Conservation (phyloP, 2,329 filamentous ascomycete genomes). For the Grosmannia clavigera region DNA sequence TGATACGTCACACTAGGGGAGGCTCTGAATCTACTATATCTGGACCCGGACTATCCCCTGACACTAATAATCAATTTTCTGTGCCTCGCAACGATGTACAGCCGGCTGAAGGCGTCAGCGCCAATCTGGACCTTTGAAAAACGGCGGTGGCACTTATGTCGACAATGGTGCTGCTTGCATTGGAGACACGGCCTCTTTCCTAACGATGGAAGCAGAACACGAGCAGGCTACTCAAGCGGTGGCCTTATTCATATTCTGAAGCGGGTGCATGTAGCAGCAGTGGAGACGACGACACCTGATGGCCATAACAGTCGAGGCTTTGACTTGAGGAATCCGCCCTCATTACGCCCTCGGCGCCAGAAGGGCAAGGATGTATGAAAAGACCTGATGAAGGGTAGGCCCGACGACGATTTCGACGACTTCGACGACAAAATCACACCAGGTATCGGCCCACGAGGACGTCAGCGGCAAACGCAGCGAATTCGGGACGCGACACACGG, state of each 20-base stretch:
- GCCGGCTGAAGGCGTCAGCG: background rate
- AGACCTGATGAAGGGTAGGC: too few relatives aligned
- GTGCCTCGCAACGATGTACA: background rate
- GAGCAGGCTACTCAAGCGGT: background rate
- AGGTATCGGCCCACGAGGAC: too few relatives aligned
- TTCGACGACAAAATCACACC: too few relatives aligned
- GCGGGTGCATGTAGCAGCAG: background rate
- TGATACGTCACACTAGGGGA: background rate
- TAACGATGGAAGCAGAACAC: conserved; percentile 2
- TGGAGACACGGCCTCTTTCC: background rate
- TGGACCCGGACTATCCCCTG: background rate
- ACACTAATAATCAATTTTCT: conserved; percentile 3
- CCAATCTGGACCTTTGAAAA: background rate
- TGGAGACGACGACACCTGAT: background rate
- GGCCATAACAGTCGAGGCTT: too few relatives aligned
- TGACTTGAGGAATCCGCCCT: too few relatives aligned
- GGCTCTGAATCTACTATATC: background rate
- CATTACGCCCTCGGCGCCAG: too few relatives aligned
- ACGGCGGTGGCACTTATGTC: conserved; percentile 1
- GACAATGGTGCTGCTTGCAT: background rate
- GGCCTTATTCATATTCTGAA: background rate
- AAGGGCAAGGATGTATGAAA: too few relatives aligned
- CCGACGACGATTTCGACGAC: too few relatives aligned
- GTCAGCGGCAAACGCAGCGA: too few relatives aligned
- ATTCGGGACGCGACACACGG: too few relatives aligned